Base-by-base conservation (phyloP, 2,329 filamentous ascomycete species). In the Stagonosporopsis rhizophila region DNA sequence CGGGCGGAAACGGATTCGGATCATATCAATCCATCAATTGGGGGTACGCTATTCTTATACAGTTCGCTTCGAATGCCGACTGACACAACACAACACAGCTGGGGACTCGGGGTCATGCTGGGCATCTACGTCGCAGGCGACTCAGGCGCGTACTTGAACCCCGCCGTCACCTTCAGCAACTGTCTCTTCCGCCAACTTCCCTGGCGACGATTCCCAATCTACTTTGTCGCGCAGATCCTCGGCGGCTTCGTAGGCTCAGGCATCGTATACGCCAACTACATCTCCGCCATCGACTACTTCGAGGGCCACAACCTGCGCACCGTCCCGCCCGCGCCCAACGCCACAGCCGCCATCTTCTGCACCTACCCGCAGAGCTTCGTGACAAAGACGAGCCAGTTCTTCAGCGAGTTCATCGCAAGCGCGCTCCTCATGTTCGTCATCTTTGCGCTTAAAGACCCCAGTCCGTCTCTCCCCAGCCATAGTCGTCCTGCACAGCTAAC, bases 331-430 rank as follows among this genome's bases (percentile, higher is more conserved):
- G 66, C 67, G 1, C n/a, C 60, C 12, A 89, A 83, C 40, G 82
- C 87, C 1, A 88, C 87, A 0, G 89, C 87, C 0, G 87, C 85
- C 2, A 85, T 92, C 61, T 91, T 91, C 72, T 89, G 85, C 79
- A 91, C 89, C 0, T 91, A 91, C 65, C 88, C 89, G 0, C 84
- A 86, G 35, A 67, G 77, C 0, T 89, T 91, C 73, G 81, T 91
- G 79, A 87, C 85, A 2, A 85, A 82, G 45, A 84, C 85, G 0
- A 85, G 83, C 44, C 85, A 89, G 76, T 89, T 90, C 76, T 89
- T 91, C 68, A 88, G 85, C 19, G 89, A 92, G 65, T 88, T 91
- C 61, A 80, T 91, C 45, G 86, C 87, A 15, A 87, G 83, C 55
- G 77, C 86, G 0, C 80, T 91, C 28, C 76, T 91, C 22, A 88